These are phyloP conservation scores for Phytopythium vexans DNA, from an alignment of 352 stramenopile species.

Conservation along the genomic window DNA sequence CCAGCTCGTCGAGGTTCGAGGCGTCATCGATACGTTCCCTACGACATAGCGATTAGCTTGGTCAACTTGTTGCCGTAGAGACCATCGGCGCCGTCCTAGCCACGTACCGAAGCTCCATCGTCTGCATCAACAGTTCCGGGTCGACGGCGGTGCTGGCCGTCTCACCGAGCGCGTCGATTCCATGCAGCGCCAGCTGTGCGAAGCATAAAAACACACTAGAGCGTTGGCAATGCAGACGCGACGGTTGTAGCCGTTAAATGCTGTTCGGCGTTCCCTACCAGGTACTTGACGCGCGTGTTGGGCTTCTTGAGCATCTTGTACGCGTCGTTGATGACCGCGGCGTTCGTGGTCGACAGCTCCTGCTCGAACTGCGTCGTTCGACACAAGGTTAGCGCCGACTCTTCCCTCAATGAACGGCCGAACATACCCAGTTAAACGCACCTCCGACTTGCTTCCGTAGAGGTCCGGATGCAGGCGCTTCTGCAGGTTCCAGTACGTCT, in stretches of 20 bases:
- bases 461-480: conserved; percentile 84
- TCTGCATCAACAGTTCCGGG: conserved; percentile 74
- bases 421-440: conserved; percentile 11
- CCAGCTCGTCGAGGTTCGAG: conserved; percentile 35
- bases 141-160: conserved; percentile 74
- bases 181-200: conserved; percentile 65
- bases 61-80: neutral
- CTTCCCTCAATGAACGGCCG: too few species aligned
- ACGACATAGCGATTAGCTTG: conserved; percentile 1
- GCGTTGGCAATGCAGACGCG: neutral
- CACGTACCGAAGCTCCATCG: conserved; percentile 78
- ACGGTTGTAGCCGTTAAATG: conserved; percentile 1
- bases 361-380: conserved; percentile 58
- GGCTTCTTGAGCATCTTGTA: conserved; percentile 89
- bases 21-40: conserved; percentile 79
- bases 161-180: conserved; percentile 78
- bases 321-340: conserved; percentile 77
- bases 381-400: too few species aligned
- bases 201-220: neutral
- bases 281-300: conserved; percentile 80
- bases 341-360: conserved; percentile 74
- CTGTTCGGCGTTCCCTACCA: conserved; percentile 30
- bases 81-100: neutral
- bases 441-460: conserved; percentile 84
- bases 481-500: conserved; percentile 86